Conservation (phyloP, 164 flowering plant genomes). For the grape (Vitis vinifera) region DNA sequence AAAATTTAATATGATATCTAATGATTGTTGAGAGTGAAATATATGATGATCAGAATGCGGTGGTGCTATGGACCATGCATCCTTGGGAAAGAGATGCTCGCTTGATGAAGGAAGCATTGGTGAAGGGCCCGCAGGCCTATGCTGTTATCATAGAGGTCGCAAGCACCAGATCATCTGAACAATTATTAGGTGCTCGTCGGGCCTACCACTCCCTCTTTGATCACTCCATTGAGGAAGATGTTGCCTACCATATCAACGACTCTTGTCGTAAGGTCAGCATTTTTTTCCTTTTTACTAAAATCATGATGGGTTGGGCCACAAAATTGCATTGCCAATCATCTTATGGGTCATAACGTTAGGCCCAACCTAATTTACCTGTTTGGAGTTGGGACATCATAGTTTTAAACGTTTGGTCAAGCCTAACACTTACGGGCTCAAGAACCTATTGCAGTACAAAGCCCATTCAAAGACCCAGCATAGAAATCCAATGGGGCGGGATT, state of each 20-base stretch:
- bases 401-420: too few relatives aligned
- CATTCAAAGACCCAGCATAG: too few relatives aligned
- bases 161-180: conserved; percentile 72
- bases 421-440: too few relatives aligned
- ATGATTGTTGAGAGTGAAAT: too few relatives aligned
- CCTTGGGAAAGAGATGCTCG: conserved; percentile 94
- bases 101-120: conserved; percentile 53
- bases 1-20: too few relatives aligned
- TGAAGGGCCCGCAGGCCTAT: conserved; percentile 32
- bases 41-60: conserved; percentile 47
- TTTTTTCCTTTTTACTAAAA: not conserved
- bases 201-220: conserved; percentile 86
- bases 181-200: conserved; percentile 69
- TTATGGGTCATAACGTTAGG: too few relatives aligned
- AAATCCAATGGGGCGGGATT: too few relatives aligned
- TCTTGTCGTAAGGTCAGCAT: conserved; percentile 45
- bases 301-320: too few relatives aligned
- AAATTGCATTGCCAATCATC: too few relatives aligned
- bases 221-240: conserved; percentile 85
- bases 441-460: too few relatives aligned
- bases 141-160: conserved; percentile 66
- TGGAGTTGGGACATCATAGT: too few relatives aligned
- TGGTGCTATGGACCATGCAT: conserved; percentile 77
- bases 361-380: too few relatives aligned
- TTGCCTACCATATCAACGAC: conserved; percentile 44